phyloP scores from a whole-genome alignment of 177 flowering plant species.

The Telopea speciosissima region DNA sequence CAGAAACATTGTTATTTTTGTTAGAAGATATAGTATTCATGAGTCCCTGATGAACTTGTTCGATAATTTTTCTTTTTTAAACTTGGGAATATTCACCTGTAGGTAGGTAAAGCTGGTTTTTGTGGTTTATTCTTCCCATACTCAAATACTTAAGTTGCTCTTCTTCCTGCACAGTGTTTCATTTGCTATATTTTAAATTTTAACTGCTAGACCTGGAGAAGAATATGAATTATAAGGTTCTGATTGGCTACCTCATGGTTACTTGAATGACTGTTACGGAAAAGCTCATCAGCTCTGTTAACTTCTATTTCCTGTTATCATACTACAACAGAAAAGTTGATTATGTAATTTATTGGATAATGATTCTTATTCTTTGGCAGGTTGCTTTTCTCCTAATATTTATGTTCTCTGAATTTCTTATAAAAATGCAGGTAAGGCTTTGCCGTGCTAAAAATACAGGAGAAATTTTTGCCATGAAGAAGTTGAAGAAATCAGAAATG shows the following conservation, averaged over 20 bases:
- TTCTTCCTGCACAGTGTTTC: neutral
- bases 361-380: neutral
- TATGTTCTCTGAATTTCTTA: neutral
- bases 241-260: neutral
- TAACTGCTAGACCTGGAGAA: neutral
- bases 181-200: neutral
- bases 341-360: neutral
- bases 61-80: neutral
- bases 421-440: constrained; percentile 58
- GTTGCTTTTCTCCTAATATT: neutral
- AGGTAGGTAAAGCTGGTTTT: neutral
- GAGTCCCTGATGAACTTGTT: neutral
- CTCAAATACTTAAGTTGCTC: neutral
- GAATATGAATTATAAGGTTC: neutral
- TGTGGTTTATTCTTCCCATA: neutral
- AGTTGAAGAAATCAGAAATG: constrained; percentile 92
- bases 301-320: neutral
- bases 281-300: neutral
- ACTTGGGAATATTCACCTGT: neutral
- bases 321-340: neutral
- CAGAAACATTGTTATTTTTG: neutral
- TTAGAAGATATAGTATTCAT: neutral
- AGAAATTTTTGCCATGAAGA: constrained; percentile 85
- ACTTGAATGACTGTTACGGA: neutral
- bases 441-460: constrained; percentile 80